Evolutionary conservation across 139 green algal genomes (phyloP), one percentile per base, ranked within the genome.

Genomic region (Dunaliella sp.): DNA sequence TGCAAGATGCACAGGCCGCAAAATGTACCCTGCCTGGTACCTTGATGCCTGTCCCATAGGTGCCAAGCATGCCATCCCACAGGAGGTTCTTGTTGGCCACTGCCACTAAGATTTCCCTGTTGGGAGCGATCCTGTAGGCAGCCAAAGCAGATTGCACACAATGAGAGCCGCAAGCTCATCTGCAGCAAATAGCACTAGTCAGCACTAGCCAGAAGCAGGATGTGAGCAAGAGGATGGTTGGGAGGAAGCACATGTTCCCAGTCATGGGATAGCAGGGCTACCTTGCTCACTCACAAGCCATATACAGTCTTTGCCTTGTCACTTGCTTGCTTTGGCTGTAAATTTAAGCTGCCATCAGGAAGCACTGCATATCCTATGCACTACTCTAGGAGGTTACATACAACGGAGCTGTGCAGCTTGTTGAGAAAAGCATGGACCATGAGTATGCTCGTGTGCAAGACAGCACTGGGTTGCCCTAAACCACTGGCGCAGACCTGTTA

Each of bases 31-130:
- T 65, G 16, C 48, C n/a, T n/a, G n/a, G 48, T 2, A 90, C 78
- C 76, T 91, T 84, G 0, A 98, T 84, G 1, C 87, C 92, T 48
- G 93, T 81, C 0, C 93, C 83, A 86, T 94, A 98, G 2, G 91
- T 93, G 26, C 88, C 82, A 28, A 98, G 91, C 92, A 95, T 95
- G 75, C 91, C 87, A 57, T 92, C 89, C 2, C 84, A 85, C 35
- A 96, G 85, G 0, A 96, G 92, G 81, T 97, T 95, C 74, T 95
- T 95, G 92, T 98, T 98, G 28, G 91, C 95, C 33, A 99, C 95
- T 12, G 94, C 97, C 12, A 98, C 92, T 73, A 99, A 85, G 0
- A 99, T 90, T 88, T 99, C 96, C 12, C 87, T 93, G 35, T 93
- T 87, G 0, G 95, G 93, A 0, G 96, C 96, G 3, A 98, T 89